Base-by-base conservation (phyloP, 2,329 filamentous ascomycete species). In the Apiospora pterosperma region DNA sequence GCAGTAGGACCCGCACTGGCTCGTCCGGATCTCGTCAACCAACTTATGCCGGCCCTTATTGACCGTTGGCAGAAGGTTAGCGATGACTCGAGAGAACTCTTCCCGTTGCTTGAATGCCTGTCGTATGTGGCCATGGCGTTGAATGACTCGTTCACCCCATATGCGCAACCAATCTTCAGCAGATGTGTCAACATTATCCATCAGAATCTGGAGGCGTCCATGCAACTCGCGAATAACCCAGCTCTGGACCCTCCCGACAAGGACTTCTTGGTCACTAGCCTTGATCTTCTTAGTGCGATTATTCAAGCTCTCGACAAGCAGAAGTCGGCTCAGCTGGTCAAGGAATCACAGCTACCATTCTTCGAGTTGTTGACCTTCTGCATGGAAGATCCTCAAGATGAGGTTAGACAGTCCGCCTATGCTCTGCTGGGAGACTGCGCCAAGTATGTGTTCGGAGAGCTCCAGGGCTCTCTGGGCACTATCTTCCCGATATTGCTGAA, bases 391-490 rank as follows among this genome's bases (percentile, higher is more conserved):
- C 84, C 86, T 1, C 90, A 91, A 71, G 94, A 97, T 72, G 95
- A 97, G 77, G 96, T 98, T 23, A 90, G 94, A 64, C 96, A 99
- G 77, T 99, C 96, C 12, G 93, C 94, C 0, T 99, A 97, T 73
- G 96, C 96, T 11, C 84, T 99, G 21, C 87, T 99, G 16, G 96
- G 96, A 67, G 96, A 99, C 79, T 97, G 93, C 75, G 92, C 96
- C 16, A 96, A 95, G 76, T 97, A 93, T 73, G 90, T 97, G 61
- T 98, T 95, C 78, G 85, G 86, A 5, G 90, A 96, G 73, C 82
- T 99, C 58, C 88, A 92, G 74, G 86, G 88, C 3, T 91, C 89
- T 70, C 82, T 99, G 16, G 84, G 87, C 2, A 87, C 83, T 14
- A 84, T 98, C 63, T 81, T 98, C 74, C 91, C 92, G 0, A 88